Evolutionary conservation across 495 filamentous ascomycete genomes (phyloP), one percentile per base, ranked within the genome.

Genomic region (Rostrohypoxylon terebratum): DNA sequence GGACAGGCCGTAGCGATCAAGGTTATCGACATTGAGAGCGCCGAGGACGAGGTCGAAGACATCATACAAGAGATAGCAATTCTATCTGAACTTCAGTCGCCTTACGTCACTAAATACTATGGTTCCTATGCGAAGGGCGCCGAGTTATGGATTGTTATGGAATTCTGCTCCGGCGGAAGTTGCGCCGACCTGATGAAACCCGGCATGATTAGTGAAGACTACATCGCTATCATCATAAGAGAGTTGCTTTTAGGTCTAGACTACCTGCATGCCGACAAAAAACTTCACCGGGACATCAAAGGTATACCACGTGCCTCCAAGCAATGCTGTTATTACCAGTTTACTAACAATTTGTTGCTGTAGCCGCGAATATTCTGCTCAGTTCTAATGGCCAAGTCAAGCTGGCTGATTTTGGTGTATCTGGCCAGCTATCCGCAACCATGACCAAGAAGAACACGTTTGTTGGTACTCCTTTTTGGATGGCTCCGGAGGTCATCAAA

Each of bases 381-480:
- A 90, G 91, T 28, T 87, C 93, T 28, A 94, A 91, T 75, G 96
- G 96, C 4, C 94, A 98, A 80, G 96, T 99, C 63, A 99, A 99
- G 79, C 83, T 99, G 64, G 96, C 96, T 8, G 96, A 99, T 81
- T 99, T 99, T 81, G 96, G 96, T 48, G 96, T 99, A 14, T 97
- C 95, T 21, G 94, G 95, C 13, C 96, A 99, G 76, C 85, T 99
- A n/a, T 94, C 95, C 21, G 93, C 94, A 1, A 98, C 96, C n/a
- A 98, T 98, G 93, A 97, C 96, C 23, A 97, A 98, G 82, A 97
- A 97, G 80, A 99, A 98, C 76, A 99, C 96, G 0, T 99, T 99
- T 77, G 96, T 99, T 21, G 96, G 96, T 13, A 98, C 96, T 1
- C 96, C 96, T 0, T 99, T 98, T 81, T 99, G 96, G 96, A 99